phyloP scores from a whole-genome alignment of 2,329 filamentous ascomycete species.

The Colletotrichum sp. region DNA sequence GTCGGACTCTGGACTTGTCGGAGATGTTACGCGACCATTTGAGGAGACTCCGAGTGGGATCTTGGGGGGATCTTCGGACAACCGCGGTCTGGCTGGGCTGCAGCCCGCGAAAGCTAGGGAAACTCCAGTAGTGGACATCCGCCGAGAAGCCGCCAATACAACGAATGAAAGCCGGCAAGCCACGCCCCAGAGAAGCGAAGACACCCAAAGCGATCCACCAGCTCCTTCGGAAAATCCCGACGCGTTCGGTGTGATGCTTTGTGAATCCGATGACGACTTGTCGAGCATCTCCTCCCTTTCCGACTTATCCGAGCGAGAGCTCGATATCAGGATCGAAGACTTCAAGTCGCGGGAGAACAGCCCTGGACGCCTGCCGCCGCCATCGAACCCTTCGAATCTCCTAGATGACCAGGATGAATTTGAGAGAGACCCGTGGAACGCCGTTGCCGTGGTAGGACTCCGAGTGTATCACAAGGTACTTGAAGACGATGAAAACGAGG shows the following conservation, averaged over 20 bases:
- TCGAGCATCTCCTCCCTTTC: slow-evolving; percentile 38
- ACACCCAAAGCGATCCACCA: slow-evolving; percentile 6
- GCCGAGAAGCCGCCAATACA: background rate
- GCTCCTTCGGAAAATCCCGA: slow-evolving; percentile 4
- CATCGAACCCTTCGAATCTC: slow-evolving; percentile 15
- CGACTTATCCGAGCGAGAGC: slow-evolving; percentile 43
- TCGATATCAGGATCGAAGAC: slow-evolving; percentile 30
- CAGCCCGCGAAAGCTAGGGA: background rate
- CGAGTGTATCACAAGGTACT: slow-evolving; percentile 57
- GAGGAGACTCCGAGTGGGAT: background rate
- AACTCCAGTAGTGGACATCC: background rate
- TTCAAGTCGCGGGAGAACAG: slow-evolving; percentile 24
- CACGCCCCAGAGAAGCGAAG: slow-evolving; percentile 21
- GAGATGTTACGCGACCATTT: background rate
- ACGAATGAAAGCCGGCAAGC: slow-evolving; percentile 24
- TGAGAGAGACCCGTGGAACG: slow-evolving; percentile 60
- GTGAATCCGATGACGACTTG: slow-evolving; percentile 29
- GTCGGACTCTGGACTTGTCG: background rate
- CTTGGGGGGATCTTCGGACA: background rate
- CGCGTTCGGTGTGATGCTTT: slow-evolving; percentile 17
- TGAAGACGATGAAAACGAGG: slow-evolving; percentile 33
- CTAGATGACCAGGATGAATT: slow-evolving; percentile 58
- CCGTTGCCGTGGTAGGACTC: slow-evolving; percentile 57
- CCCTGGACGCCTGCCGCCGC: slow-evolving; percentile 3
- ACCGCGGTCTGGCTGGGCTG: background rate